Evolutionary conservation across 23 red algal species (phyloP), one percentile per base, ranked within the genome.

Genomic region (Gracilariopsis chorda): DNA sequence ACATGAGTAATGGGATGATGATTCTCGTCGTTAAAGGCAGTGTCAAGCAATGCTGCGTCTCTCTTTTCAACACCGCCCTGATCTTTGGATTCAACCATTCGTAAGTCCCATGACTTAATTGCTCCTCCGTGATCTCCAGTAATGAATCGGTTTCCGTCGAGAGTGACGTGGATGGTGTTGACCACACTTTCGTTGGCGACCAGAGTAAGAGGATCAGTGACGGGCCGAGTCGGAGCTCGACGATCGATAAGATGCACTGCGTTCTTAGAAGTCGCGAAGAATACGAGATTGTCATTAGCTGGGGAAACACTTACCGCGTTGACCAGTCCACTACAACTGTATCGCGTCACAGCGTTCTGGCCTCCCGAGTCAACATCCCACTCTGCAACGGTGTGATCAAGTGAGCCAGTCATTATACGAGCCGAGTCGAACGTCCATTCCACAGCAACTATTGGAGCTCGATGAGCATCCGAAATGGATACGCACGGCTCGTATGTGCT

Each of bases 61-160:
- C n/a, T n/a, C n/a, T n/a, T n/a, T n/a, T n/a, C n/a, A n/a, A n/a
- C n/a, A 39, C 21, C 43, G n/a, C n/a, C n/a, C n/a, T n/a, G n/a
- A n/a, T n/a, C n/a, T n/a, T n/a, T n/a, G 25, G 80, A 35, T 24
- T 23, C 80, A 23, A 72, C 74, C 63, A 43, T 92, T 16, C 92
- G 48, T 39, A 95, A 25, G 48, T 95, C 92, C 67, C 39, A 94
- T 29, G 73, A 62, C 42, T 94, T 87, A 32, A 97, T 67, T 36
- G 62, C 55, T 39, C 95, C 95, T n/a, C 73, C 40, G 70, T 86
- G 88, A 43, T 97, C 95, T 28, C 92, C 92, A 21, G 74, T 72
- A 1, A 94, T 85, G 19, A 94, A 33, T 48, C 70, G 64, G 27
- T 36, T 25, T 24, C 55, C 77, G 30, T 86, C 91, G 42, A 51